phyloP scores from a whole-genome alignment of 2,329 filamentous ascomycete genomes.

The Beauveria varroae region DNA sequence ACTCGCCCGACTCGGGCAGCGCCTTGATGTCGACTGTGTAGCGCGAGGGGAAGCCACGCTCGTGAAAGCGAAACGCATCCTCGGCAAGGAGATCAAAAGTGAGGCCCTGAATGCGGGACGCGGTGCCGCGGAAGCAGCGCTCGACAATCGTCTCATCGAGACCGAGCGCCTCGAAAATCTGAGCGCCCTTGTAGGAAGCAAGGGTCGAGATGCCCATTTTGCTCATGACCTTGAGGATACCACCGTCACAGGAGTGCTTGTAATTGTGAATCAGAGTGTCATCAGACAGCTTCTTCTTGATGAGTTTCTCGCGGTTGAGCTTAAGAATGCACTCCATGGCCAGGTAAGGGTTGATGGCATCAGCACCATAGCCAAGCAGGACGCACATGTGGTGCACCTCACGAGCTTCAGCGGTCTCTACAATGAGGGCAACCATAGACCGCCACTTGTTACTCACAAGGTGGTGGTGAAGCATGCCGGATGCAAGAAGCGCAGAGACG shows the following conservation, averaged over 20 bases:
- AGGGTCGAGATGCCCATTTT: slow-evolving; percentile 99
- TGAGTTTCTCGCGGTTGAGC: slow-evolving; percentile 87
- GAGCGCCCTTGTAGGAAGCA: slow-evolving; percentile 93
- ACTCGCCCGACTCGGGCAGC: slow-evolving; percentile 87
- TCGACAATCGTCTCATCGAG: slow-evolving; percentile 89
- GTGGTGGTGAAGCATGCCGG: slow-evolving; percentile 91
- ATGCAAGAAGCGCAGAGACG: slow-evolving; percentile 80
- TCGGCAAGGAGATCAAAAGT: slow-evolving; percentile 91
- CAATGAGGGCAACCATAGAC: slow-evolving; percentile 75
- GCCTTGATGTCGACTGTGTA: slow-evolving; percentile 70
- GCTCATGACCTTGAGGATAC: slow-evolving; percentile 97
- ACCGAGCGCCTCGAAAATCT: slow-evolving; percentile 95
- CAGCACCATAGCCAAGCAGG: slow-evolving; percentile 89
- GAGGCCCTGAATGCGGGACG: slow-evolving; percentile 87
- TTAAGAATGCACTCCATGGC: slow-evolving; percentile 95
- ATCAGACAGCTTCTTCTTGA: slow-evolving; percentile 79
- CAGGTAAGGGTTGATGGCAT: slow-evolving; percentile 90
- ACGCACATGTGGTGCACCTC: slow-evolving; percentile 99
- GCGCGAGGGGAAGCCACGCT: slow-evolving; percentile 81
- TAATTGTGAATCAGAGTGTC: slow-evolving; percentile 88
- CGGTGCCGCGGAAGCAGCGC: slow-evolving; percentile 89
- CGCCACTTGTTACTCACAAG: slow-evolving; percentile 94
- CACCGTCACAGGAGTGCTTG: slow-evolving; percentile 92
- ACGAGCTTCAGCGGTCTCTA: slow-evolving; percentile 91
- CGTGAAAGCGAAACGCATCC: slow-evolving; percentile 90